A percentile compares a stretch with the other conserved stretches of the same genome.
phyloP scores from a whole-genome alignment of 2,329 filamentous ascomycete species.

The Penicillium sp. region DNA sequence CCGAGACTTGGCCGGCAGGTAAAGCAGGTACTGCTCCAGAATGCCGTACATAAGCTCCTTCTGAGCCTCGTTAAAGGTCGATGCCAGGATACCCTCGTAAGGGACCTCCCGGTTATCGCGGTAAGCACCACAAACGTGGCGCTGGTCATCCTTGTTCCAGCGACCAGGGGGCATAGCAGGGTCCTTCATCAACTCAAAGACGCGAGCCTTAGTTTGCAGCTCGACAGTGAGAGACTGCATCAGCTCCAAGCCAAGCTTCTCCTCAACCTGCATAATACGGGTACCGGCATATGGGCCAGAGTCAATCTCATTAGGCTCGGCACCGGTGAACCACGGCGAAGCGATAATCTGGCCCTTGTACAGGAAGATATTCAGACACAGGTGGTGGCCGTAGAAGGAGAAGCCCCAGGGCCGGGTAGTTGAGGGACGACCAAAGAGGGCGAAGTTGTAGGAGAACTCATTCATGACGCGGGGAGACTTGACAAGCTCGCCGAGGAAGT shows the following conservation, averaged over 20 bases:
- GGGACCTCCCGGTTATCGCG: slow-evolving; percentile 76
- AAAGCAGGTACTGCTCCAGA: slow-evolving; percentile 66
- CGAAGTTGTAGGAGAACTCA: slow-evolving; percentile 74
- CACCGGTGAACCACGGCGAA: slow-evolving; percentile 75
- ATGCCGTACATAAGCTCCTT: slow-evolving; percentile 59
- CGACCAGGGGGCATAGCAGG: slow-evolving; percentile 61
- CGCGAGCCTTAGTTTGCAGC: slow-evolving; percentile 54
- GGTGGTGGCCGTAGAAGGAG: slow-evolving; percentile 75
- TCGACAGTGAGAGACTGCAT: slow-evolving; percentile 63
- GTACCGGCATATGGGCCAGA: slow-evolving; percentile 63
- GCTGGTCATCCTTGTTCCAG: slow-evolving; percentile 80
- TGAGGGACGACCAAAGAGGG: slow-evolving; percentile 66
- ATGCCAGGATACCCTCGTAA: slow-evolving; percentile 66
- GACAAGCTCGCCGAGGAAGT: slow-evolving; percentile 71
- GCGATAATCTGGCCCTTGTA: slow-evolving; percentile 66
- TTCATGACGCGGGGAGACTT: slow-evolving; percentile 65
- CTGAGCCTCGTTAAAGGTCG: slow-evolving; percentile 46
- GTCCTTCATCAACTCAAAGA: slow-evolving; percentile 63
- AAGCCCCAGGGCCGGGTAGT: slow-evolving; percentile 66
- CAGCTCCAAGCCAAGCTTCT: slow-evolving; percentile 63
- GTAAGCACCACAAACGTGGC: slow-evolving; percentile 75
- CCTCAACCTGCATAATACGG: slow-evolving; percentile 66
- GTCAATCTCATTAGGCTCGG: slow-evolving; percentile 76
- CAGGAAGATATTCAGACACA: slow-evolving; percentile 72
- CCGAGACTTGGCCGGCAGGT: slow-evolving; percentile 61